Base-by-base conservation (phyloP, 805 yeast species). In the Sugiyamaella valdiviana region DNA sequence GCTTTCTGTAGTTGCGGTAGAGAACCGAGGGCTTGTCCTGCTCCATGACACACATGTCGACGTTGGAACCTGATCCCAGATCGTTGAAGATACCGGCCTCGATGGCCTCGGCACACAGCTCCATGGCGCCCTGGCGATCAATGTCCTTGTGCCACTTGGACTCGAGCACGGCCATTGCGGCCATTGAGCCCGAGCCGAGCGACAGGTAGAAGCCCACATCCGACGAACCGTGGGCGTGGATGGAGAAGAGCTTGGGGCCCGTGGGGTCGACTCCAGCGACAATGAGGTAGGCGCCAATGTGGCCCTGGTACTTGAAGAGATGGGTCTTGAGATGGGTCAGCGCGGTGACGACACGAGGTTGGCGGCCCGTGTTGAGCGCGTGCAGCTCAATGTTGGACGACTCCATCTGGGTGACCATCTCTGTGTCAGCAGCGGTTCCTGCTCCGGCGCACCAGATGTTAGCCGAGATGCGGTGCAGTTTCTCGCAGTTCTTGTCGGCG, bases 361-460 rank as follows among this genome's bases (percentile, higher is more conserved):
- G 80, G 58, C 98, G 80, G 51, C 81, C 81, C 29, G 91, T 82
- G 59, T 84, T 81, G 69, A 89, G 73, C 6, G 95, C 74, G 67
- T 91, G 99, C 53, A 93, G 73, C 69, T 93, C 99, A 55, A 93
- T 72, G 65, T 91, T 90, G 36, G 96, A 86, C 35, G 88, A 80
- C 57, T 89, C 89, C 63, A 93, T 75, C 67, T 89, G 96, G 4
- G 99, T 93, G 36, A 93, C 98, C 81, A 89, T 88, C 67, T 93
- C 98, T 10, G 97, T 93, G 66, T 93, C 99, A 6, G 99, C 98
- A 24, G 99, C 99, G n/a, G 99, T 93, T 67, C 99, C 99, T 2
- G 99, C 99, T 62, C 99, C 99, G 45, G 99, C 99, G 80, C 99
- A 91, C 97, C 97, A 91, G 64, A 90, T 89, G 62, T 77, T 78